Evolutionary conservation across 73 alveolate species (phyloP).

Genomic region (Tetrahymena thermophila): DNA sequence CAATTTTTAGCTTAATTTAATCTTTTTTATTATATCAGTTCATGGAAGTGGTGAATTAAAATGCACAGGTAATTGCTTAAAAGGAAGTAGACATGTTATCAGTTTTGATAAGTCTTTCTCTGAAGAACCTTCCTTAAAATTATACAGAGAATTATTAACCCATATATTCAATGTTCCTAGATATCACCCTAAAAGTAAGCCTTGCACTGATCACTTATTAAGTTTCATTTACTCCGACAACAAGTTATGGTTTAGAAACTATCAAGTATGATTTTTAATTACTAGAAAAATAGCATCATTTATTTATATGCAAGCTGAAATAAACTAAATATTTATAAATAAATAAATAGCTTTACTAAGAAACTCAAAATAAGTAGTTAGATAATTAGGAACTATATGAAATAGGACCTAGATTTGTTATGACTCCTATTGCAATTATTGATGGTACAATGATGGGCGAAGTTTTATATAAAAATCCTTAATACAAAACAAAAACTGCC

Average conservation of each 20-base stretch:
- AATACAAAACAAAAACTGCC: slow-evolving; percentile 1
- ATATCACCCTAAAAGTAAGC: slow-evolving; percentile 96
- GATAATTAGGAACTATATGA: slow-evolving; percentile 82
- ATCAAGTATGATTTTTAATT: slow-evolving; percentile 69
- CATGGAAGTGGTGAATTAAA: slow-evolving; percentile 90
- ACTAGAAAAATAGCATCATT: not conserved
- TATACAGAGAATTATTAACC: slow-evolving; percentile 75
- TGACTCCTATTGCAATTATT: slow-evolving; percentile 79
- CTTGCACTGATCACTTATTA: slow-evolving; percentile 92
- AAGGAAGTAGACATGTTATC: slow-evolving; percentile 89
- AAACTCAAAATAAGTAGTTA: slow-evolving; percentile 56
- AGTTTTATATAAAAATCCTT: slow-evolving; percentile 82
- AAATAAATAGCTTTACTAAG: slow-evolving; percentile 73
- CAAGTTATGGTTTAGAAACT: slow-evolving; percentile 90
- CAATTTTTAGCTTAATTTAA: not conserved
- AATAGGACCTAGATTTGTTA: slow-evolving; percentile 95
- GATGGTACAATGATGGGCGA: slow-evolving; percentile 88
- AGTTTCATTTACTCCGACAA: slow-evolving; percentile 70
- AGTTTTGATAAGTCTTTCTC: slow-evolving; percentile 80
- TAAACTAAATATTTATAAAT: not conserved
- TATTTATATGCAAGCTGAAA: too few species aligned
- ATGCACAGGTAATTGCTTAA: slow-evolving; percentile 94
- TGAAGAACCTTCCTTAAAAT: slow-evolving; percentile 57
- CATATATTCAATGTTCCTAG: slow-evolving; percentile 88
- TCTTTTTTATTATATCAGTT: slow-evolving; percentile 6